Conservation (phyloP, 352 stramenopile species). For the Phytophthora fragariaefolia region DNA sequence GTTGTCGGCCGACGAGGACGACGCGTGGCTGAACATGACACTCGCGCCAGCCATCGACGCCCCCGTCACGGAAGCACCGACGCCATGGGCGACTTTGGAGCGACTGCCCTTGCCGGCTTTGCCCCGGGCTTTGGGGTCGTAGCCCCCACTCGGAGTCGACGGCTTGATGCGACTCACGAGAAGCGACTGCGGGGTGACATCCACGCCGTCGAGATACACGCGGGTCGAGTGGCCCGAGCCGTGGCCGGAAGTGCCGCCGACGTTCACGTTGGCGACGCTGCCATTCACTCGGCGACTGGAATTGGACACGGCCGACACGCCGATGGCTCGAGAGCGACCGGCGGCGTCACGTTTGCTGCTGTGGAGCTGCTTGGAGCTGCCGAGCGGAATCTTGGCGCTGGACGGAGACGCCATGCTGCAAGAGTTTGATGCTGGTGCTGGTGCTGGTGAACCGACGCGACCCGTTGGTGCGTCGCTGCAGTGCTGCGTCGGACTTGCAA, state of each 20-base stretch:
- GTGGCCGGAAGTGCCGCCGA: conserved; percentile 26
- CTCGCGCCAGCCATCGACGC: conserved; percentile 54
- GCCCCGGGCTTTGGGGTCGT: conserved; percentile 19
- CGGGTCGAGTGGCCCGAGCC: conserved; percentile 46
- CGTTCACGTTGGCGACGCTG: conserved; percentile 39
- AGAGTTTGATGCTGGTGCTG: too few species aligned
- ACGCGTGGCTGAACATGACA: conserved; percentile 59
- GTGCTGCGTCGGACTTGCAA: too few species aligned
- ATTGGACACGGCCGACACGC: conserved; percentile 69
- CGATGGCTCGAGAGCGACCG: conserved; percentile 61
- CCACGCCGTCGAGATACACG: conserved; percentile 71
- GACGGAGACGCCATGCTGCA: conserved; percentile 72
- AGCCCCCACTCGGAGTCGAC: conserved; percentile 35
- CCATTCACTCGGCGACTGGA: conserved; percentile 73
- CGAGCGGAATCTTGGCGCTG: conserved; percentile 46
- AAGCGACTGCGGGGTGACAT: conserved; percentile 83
- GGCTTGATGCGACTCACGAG: conserved; percentile 78
- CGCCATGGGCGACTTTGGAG: conserved; percentile 37
- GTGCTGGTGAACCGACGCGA: too few species aligned
- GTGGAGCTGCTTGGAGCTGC: conserved; percentile 41
- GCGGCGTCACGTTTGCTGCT: conserved; percentile 57
- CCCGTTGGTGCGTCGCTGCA: too few species aligned
- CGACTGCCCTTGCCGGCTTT: conserved; percentile 37
- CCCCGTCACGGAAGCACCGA: conserved; percentile 16
- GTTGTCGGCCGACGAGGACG: conserved; percentile 63